These are phyloP conservation scores for Sutorius australiensis DNA, from an alignment of 768 basidiomycete genomes.

Conservation along the genomic window DNA sequence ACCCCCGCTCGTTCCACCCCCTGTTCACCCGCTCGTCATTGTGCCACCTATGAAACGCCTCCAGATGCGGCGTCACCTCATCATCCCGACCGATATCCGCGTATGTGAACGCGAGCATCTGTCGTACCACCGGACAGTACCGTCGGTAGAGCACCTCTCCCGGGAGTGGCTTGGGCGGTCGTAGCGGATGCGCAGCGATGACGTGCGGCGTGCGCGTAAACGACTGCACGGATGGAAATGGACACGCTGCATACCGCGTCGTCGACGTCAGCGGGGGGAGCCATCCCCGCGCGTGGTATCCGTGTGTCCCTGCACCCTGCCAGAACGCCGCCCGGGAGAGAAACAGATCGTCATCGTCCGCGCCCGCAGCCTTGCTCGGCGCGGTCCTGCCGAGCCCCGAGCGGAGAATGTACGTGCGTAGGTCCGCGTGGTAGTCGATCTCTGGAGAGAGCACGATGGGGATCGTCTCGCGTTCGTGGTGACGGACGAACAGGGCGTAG, in stretches of 20 bases:
- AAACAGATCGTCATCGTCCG: constrained; percentile 33
- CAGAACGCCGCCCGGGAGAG: constrained; percentile 44
- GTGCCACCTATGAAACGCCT: constrained; percentile 47
- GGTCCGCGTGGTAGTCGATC: constrained; percentile 30
- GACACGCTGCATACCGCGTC: constrained; percentile 16
- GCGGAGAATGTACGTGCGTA: constrained; percentile 36
- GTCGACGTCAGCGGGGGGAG: constrained; percentile 30
- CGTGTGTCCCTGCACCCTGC: constrained; percentile 45
- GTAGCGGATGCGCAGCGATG: constrained; percentile 49
- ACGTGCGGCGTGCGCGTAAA: constrained; percentile 46
- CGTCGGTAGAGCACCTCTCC: constrained; percentile 40
- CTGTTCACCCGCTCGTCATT: constrained; percentile 44
- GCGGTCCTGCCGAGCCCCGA: constrained; percentile 34
- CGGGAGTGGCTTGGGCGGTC: constrained; percentile 43
- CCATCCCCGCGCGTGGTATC: constrained; percentile 32
- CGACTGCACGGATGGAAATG: constrained; percentile 36
- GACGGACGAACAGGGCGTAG: constrained; percentile 39
- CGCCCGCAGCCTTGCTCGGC: not conserved
- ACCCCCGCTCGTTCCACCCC: constrained; percentile 45
- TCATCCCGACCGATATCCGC: constrained; percentile 22
- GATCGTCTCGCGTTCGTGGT: constrained; percentile 39
- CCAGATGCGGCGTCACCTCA: constrained; percentile 32
- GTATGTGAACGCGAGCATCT: constrained; percentile 29
- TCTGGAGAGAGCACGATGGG: constrained; percentile 34
- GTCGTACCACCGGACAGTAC: constrained; percentile 33